A percentile compares a stretch with the other conserved stretches of the same genome.
Evolutionary conservation across 169 alveolate species (phyloP).

Genomic region (Amoebophrya sp.): DNA sequence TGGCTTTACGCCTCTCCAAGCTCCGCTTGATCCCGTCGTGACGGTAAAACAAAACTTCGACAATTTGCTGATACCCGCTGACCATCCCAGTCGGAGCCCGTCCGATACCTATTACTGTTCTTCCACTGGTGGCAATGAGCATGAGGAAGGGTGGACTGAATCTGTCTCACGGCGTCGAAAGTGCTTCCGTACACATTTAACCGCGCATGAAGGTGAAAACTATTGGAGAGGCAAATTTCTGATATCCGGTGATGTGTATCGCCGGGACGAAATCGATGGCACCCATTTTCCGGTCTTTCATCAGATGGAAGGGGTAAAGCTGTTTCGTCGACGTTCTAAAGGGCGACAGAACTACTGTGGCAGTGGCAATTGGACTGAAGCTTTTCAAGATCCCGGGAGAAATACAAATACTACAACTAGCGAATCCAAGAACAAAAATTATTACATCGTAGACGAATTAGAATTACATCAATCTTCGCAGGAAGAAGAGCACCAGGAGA

Average conservation of each 20-base stretch:
- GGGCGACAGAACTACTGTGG: no score
- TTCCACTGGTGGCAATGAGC: no score
- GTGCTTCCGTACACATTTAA: background rate
- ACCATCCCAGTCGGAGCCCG: background rate
- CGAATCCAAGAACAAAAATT: no score
- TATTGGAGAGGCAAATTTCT: background rate
- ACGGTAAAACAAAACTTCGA: background rate
- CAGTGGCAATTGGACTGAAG: no score
- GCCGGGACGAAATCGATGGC: constrained; percentile 70
- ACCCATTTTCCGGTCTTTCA: constrained; percentile 74
- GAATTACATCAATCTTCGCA: no score
- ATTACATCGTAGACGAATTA: no score
- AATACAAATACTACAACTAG: no score
- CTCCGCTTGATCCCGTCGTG: background rate
- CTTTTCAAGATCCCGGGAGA: no score
- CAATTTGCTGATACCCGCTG: background rate
- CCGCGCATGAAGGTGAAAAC: background rate
- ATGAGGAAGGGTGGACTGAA: background rate
- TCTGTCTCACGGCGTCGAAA: no score
- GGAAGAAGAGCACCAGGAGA: background rate
- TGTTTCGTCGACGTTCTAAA: background rate
- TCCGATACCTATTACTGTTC: background rate
- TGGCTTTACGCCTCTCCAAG: background rate
- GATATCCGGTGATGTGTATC: constrained; percentile 56
- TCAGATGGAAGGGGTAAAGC: constrained; percentile 24